Conservation (phyloP, 306 rosid species). For the Vigna angularis region DNA sequence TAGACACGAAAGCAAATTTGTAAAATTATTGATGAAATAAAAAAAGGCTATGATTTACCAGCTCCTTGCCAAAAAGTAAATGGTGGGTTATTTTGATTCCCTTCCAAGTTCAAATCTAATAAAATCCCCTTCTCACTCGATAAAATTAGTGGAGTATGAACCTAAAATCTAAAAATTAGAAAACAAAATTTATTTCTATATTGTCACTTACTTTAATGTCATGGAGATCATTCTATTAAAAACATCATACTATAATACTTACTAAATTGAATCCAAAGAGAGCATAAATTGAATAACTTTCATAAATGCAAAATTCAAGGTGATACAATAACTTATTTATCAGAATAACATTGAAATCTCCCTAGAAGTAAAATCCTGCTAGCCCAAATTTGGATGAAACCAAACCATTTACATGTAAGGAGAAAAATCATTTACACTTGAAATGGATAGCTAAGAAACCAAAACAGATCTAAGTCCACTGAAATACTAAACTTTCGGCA, state of each 20-base stretch:
- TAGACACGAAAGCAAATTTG: no score
- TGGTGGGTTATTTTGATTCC: no score
- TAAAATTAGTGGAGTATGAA: not conserved
- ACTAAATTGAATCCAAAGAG: not conserved
- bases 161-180: not conserved
- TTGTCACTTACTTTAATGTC: not conserved
- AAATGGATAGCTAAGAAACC: constrained; percentile 20
- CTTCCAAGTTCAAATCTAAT: no score
- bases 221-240: not conserved
- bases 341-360: not conserved
- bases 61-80: no score
- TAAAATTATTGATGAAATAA: no score
- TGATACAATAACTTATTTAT: not conserved
- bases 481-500: constrained; percentile 34
- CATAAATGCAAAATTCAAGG: not conserved
- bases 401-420: constrained; percentile 39
- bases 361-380: constrained; percentile 25
- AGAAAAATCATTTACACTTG: constrained; percentile 47
- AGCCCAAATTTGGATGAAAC: not conserved
- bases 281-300: not conserved
- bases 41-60: no score
- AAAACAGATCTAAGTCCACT: constrained; percentile 23
- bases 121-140: no score
- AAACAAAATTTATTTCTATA: not conserved
- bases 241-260: not conserved